These are phyloP conservation scores for Monosporascus sp. DNA, from an alignment of 2,329 filamentous ascomycete species.

Conservation along the genomic window DNA sequence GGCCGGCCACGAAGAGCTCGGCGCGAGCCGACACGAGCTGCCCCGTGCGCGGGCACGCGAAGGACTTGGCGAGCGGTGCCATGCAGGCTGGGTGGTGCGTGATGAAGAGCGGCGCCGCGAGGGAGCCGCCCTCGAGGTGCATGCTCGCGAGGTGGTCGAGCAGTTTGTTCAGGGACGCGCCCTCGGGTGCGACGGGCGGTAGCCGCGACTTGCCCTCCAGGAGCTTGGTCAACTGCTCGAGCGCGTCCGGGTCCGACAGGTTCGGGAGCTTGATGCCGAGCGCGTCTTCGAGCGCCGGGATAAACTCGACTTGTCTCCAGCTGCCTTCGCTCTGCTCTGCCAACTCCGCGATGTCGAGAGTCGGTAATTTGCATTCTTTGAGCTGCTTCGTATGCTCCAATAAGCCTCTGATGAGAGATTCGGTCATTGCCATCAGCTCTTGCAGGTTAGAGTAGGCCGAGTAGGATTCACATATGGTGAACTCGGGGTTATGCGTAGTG, in stretches of 20 bases:
- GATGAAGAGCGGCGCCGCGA: conserved; percentile 70
- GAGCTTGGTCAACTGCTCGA: conserved; percentile 48
- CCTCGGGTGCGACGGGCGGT: conserved; percentile 51
- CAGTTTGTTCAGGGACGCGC: conserved; percentile 54
- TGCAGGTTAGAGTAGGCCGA: conserved; percentile 74
- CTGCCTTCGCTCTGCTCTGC: conserved; percentile 41
- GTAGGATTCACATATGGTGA: conserved; percentile 97
- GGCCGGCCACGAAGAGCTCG: conserved; percentile 75
- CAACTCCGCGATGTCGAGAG: conserved; percentile 45
- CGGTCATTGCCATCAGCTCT: conserved; percentile 71
- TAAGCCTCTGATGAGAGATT: conserved; percentile 61
- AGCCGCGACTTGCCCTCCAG: conserved; percentile 58
- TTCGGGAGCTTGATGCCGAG: conserved; percentile 63
- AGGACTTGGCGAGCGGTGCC: conserved; percentile 87
- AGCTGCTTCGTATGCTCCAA: conserved; percentile 44
- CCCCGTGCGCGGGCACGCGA: conserved; percentile 58
- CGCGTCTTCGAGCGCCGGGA: conserved; percentile 68
- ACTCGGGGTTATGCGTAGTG: conserved; percentile 91
- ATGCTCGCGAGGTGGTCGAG: conserved; percentile 73
- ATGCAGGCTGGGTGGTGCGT: conserved; percentile 85
- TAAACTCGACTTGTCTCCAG: conserved; percentile 71
- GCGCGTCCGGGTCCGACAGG: conserved; percentile 50
- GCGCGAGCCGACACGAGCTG: conserved; percentile 77
- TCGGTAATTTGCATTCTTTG: conserved; percentile 37
- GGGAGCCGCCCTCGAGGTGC: conserved; percentile 75